Conservation (phyloP, 2,329 filamentous ascomycete species). For the Cadophora malorum region DNA sequence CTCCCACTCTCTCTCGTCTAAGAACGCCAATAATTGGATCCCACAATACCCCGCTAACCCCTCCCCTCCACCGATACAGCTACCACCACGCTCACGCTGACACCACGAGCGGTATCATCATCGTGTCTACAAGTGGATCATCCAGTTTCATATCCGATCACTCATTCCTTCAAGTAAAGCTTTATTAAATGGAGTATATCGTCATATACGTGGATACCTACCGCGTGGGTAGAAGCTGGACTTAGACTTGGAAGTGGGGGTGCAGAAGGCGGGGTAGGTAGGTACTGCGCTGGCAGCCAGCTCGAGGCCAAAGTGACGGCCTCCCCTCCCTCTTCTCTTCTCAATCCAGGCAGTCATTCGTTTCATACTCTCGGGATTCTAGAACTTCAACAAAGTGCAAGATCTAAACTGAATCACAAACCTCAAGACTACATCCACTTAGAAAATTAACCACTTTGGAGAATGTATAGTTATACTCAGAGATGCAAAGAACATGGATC, state of each 20-base stretch:
- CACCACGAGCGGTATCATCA: neutral
- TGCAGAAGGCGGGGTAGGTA: neutral
- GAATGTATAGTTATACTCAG: no score
- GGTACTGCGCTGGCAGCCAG: neutral
- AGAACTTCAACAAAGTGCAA: no score
- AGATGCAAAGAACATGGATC: no score
- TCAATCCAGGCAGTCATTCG: neutral
- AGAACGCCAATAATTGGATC: no score
- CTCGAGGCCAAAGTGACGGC: neutral
- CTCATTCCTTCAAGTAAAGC: neutral
- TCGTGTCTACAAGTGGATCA: neutral
- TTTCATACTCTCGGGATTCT: no score
- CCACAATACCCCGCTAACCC: constrained; percentile 11
- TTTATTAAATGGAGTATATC: neutral
- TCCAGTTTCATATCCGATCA: neutral
- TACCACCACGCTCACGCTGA: neutral
- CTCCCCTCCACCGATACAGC: neutral
- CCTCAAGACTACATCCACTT: no score
- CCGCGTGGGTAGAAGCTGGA: neutral
- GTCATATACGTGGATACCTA: neutral
- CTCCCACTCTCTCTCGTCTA: no score
- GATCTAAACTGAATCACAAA: no score
- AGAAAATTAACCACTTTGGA: no score
- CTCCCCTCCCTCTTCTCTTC: neutral
- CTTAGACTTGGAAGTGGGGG: neutral